Conservation (phyloP, 345 rosid species). For the Brassica napus region DNA sequence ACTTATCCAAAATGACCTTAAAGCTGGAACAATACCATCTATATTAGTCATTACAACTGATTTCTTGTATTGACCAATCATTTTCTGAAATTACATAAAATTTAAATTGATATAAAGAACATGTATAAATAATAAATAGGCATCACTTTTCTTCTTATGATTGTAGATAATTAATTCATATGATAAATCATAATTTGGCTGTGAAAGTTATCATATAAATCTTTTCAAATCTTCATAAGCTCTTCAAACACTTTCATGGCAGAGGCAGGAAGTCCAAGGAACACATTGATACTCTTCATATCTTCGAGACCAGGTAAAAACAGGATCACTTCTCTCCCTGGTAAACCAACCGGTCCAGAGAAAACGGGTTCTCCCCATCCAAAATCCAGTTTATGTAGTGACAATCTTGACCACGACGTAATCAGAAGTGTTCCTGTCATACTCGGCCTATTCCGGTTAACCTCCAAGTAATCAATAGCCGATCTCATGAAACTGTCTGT, state of each 20-base stretch:
- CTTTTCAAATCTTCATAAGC: constrained; percentile 38
- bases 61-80: neutral
- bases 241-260: constrained; percentile 70
- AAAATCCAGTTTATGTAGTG: constrained; percentile 66
- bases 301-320: constrained; percentile 58
- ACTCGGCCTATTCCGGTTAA: constrained; percentile 69
- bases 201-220: neutral
- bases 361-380: constrained; percentile 79
- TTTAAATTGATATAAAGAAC: neutral
- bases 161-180: neutral
- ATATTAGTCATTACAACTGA: neutral
- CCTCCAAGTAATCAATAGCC: constrained; percentile 73
- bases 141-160: neutral
- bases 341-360: constrained; percentile 76
- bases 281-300: constrained; percentile 59
- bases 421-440: constrained; percentile 64
- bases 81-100: neutral
- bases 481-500: constrained; percentile 72
- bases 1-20: neutral
- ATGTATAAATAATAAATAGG: neutral
- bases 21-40: neutral
- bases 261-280: constrained; percentile 73
- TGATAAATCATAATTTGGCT: neutral
- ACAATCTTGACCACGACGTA: constrained; percentile 76
- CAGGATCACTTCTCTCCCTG: constrained; percentile 69